Base-by-base conservation (phyloP, 192 early-diverging fungal genomes). In the Obelidium mucronatum region DNA sequence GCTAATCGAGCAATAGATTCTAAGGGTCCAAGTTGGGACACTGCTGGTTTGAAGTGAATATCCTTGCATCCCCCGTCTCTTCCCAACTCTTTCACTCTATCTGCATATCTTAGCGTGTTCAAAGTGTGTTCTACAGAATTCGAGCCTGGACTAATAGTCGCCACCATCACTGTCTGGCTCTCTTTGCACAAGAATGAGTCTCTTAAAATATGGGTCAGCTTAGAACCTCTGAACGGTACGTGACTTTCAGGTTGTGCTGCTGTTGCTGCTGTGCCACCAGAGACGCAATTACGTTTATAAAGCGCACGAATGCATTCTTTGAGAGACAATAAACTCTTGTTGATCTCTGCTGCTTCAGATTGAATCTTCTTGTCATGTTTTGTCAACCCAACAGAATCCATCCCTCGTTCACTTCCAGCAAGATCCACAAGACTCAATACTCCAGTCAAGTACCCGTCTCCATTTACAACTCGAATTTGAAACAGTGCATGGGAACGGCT, bases 291-390 rank as follows among this genome's bases (percentile, higher is more conserved):
- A 1, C 48, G 37, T 31, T 51, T 36, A 76, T 78, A 70, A 40
- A 85, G 39, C 28, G 75, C 70, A 0, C 84, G 73, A 72, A 86
- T 86, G 74, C 84, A 86, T 31, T 86, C 84, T 39, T 86, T 86
- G 31, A 86, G 67, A 1, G 76, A 69, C 53, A 86, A 54, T 33
- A 86, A 69, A 24, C 54, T 63, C 73, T 84, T 86, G 78, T 86
- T 86, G 80, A 85, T 85, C 65, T 85, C 82, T 17, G 63, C 53
- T 15, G 76, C 79, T 51, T 85, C 82, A 28, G n/a, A 37, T 54
- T 80, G 66, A 2, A 37, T 73, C 19, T 67, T 54, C 8, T 73
- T 65, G 61, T 39, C 68, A 8, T 68, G 52, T 35, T 80, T 67
- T 4, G 17, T 28, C 3, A 37, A 28, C 6, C 37, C 30, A 3